These are phyloP conservation scores for Hypoxylon sp. DNA, from an alignment of 2,329 filamentous ascomycete species.

Conservation along the genomic window DNA sequence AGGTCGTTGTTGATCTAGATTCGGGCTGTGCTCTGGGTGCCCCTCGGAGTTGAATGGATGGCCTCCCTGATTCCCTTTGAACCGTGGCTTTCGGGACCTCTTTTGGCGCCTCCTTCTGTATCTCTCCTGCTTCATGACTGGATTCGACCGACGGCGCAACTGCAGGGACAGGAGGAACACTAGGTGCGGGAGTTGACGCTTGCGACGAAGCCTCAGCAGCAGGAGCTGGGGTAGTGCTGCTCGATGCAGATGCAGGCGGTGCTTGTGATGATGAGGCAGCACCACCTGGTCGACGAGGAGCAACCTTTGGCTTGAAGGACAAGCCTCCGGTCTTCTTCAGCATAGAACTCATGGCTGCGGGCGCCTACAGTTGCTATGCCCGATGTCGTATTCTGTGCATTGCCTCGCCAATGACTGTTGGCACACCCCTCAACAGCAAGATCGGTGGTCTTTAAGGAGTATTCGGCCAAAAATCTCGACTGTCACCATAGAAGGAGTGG, in stretches of 20 bases:
- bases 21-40: slow-evolving; percentile 16
- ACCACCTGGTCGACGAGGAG: slow-evolving; percentile 66
- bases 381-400: slow-evolving; percentile 29
- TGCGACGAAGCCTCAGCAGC: slow-evolving; percentile 45
- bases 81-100: slow-evolving; percentile 17
- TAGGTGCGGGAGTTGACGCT: slow-evolving; percentile 41
- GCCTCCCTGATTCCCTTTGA: slow-evolving; percentile 8
- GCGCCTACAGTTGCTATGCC: slow-evolving; percentile 37
- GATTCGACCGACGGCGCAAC: slow-evolving; percentile 36
- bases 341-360: slow-evolving; percentile 69
- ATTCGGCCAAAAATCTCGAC: not conserved
- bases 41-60: slow-evolving; percentile 4
- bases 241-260: slow-evolving; percentile 41
- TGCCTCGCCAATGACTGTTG: slow-evolving; percentile 4
- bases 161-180: slow-evolving; percentile 31
- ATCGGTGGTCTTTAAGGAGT: slow-evolving; percentile 8
- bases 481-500: slow-evolving; percentile 1
- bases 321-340: slow-evolving; percentile 74
- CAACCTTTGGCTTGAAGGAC: slow-evolving; percentile 77
- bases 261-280: slow-evolving; percentile 51
- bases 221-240: slow-evolving; percentile 44
- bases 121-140: slow-evolving; percentile 7
- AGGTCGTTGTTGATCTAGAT: slow-evolving; percentile 24
- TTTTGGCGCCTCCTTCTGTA: slow-evolving; percentile 14
- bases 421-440: not conserved